Base-by-base conservation (phyloP, 768 basidiomycete species). In the Butyriboletus loyo region DNA sequence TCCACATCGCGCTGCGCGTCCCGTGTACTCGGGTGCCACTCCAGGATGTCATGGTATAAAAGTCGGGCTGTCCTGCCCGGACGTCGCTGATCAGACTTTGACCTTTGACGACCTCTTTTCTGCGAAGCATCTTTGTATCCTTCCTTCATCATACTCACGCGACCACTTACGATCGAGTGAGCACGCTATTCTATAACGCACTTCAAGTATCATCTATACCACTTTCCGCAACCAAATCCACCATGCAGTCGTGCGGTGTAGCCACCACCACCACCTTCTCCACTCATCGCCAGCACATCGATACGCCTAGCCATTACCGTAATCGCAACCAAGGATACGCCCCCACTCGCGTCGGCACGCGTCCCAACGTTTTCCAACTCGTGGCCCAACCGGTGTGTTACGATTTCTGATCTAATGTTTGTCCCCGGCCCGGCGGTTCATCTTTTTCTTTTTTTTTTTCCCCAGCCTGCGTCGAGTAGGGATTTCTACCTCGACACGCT, bases 401-500 rank as follows among this genome's bases (percentile, higher is more conserved):
- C 5, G 19, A 22, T 48, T 47, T 24, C 40, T 1, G 9, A 28
- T 30, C 41, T 0, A 1, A 13, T 21, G n/a, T 8, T 35, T 8
- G 17, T 32, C 31, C 15, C n/a, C 17, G 5, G 7, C 28, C 28
- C 54, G 32, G 62, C 25, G 17, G 19, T 7, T 19, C 39, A 32
- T 30, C 11, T 3, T 19, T 5, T 13, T 14, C 3, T 19, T 21
- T 40, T 22, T 10, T 19, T 21, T 40, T 22, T 10, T 19, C 10
- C 9, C 13, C 24, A 56, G 54, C 24, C 37, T 21, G 14, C n/a
- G 30, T n/a, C 34, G 3, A 28, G 19, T 15, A 48, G 24, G 25
- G 69, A 86, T 79, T 67, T 85, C 75, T 62, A 80, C 76, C 45
- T 75, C 67, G 58, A 85, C 75, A 31, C 75, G 67, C 52, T 81